phyloP scores from a whole-genome alignment of 1,284 basidiomycete species.

The Kalmanozyma brasiliensis region DNA sequence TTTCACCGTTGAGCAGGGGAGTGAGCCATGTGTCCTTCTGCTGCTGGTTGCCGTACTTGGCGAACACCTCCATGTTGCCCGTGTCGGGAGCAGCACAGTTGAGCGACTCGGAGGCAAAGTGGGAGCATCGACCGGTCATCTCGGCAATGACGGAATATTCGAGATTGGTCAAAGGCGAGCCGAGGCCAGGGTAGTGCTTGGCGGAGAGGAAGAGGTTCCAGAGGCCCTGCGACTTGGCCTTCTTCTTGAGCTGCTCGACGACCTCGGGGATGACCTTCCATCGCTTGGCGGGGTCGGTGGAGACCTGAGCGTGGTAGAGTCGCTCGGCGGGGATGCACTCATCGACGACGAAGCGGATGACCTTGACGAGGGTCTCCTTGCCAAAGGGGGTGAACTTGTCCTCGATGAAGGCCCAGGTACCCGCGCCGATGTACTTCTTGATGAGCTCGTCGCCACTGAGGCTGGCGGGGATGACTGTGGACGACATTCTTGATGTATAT shows the following conservation, averaged over 20 bases:
- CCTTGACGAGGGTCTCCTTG: slow-evolving; percentile 83
- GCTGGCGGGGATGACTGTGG: slow-evolving; percentile 32
- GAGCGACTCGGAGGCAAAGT: slow-evolving; percentile 83
- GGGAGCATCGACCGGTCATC: slow-evolving; percentile 83
- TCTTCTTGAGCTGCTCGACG: slow-evolving; percentile 84
- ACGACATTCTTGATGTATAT: slow-evolving; percentile 28
- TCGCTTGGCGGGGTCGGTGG: slow-evolving; percentile 78
- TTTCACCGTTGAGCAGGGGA: slow-evolving; percentile 89
- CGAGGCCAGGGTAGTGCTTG: slow-evolving; percentile 81
- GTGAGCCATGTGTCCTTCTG: slow-evolving; percentile 92
- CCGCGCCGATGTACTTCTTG: slow-evolving; percentile 53
- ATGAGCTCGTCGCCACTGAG: slow-evolving; percentile 52
- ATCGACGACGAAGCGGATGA: slow-evolving; percentile 86
- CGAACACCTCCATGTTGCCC: slow-evolving; percentile 86
- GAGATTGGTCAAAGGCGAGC: slow-evolving; percentile 89
- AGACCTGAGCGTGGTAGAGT: slow-evolving; percentile 84
- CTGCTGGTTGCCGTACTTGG: slow-evolving; percentile 85
- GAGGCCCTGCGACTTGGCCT: slow-evolving; percentile 85
- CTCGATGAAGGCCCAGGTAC: slow-evolving; percentile 68
- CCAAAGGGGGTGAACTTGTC: slow-evolving; percentile 79
- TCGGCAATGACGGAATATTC: slow-evolving; percentile 99
- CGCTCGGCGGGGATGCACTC: slow-evolving; percentile 84
- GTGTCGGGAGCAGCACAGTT: slow-evolving; percentile 97
- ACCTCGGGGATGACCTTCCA: slow-evolving; percentile 87
- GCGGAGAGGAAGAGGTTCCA: slow-evolving; percentile 98